A percentile compares a stretch with the other conserved stretches of the same genome.
Conservation (phyloP, 352 stramenopile species). For the Phytophthora ramorum region DNA sequence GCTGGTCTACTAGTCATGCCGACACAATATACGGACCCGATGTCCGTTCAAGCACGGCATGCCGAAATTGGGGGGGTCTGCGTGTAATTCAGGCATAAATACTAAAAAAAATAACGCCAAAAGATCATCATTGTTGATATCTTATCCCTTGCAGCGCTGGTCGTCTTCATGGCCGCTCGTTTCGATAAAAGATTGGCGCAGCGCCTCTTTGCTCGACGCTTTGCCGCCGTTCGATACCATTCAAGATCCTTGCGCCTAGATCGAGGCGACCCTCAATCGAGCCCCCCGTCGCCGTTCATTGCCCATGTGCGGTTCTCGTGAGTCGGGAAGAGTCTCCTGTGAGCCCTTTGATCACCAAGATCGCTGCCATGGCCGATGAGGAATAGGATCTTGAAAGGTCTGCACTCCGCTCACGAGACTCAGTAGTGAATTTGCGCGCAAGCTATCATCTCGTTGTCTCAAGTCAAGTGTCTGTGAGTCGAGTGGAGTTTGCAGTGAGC, state of each 20-base stretch:
- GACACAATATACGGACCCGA: too few relatives aligned
- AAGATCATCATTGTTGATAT: too few relatives aligned
- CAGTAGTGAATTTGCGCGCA: conserved; percentile 35
- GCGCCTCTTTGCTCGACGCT: background rate
- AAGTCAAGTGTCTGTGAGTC: conserved; percentile 5
- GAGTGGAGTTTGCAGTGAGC: conserved; percentile 16
- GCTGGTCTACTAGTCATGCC: too few relatives aligned
- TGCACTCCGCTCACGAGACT: background rate
- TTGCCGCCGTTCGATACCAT: background rate
- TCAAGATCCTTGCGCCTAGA: background rate
- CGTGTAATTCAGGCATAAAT: too few relatives aligned
- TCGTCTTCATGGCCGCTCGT: too few relatives aligned
- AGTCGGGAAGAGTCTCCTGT: conserved; percentile 20
- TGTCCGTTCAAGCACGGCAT: too few relatives aligned
- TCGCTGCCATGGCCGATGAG: background rate
- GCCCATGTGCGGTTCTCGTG: conserved; percentile 18
- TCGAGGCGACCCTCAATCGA: background rate
- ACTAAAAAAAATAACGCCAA: too few relatives aligned
- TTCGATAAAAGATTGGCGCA: too few relatives aligned
- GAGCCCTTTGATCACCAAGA: conserved; percentile 21
- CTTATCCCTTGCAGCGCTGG: too few relatives aligned
- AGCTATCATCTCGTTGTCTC: conserved; percentile 10
- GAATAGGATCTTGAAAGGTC: background rate
- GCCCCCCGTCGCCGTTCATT: conserved; percentile 15
- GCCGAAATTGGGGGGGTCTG: too few relatives aligned